phyloP scores from a whole-genome alignment of 1,284 basidiomycete species.

The Butyriboletus appendiculatus region DNA sequence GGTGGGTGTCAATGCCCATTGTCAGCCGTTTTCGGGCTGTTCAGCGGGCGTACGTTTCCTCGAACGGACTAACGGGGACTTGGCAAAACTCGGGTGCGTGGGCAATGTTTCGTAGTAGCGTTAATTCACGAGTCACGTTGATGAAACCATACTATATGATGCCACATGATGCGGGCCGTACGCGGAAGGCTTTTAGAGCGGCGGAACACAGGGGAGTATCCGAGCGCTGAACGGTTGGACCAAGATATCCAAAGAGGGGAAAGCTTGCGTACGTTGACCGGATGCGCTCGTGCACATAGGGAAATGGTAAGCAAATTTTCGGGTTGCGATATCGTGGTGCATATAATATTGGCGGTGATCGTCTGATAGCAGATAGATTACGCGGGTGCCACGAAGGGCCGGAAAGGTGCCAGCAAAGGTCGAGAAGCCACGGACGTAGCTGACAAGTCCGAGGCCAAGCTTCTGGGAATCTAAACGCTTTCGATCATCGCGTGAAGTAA shows the following conservation, averaged over 20 bases:
- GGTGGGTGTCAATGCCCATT: constrained; percentile 7
- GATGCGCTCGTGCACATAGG: constrained; percentile 20
- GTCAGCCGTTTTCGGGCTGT: constrained; percentile 6
- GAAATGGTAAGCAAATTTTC: constrained; percentile 18
- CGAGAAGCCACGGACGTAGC: constrained; percentile 37
- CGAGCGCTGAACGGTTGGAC: constrained; percentile 16
- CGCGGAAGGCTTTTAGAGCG: constrained; percentile 22
- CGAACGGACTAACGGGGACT: constrained; percentile 17
- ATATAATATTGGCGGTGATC: constrained; percentile 26
- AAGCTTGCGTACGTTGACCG: constrained; percentile 19
- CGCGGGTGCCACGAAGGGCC: constrained; percentile 32
- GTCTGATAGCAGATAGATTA: constrained; percentile 22
- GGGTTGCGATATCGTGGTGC: constrained; percentile 9
- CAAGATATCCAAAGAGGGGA: constrained; percentile 27
- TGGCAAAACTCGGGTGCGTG: constrained; percentile 19
- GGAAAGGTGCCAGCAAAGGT: constrained; percentile 19
- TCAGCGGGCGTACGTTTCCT: constrained; percentile 3
- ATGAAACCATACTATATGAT: constrained; percentile 11
- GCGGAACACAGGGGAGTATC: constrained; percentile 23
- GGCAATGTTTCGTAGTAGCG: constrained; percentile 14
- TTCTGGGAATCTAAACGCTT: constrained; percentile 32
- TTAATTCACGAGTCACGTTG: constrained; percentile 17
- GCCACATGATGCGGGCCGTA: constrained; percentile 24
- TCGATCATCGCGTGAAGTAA: constrained; percentile 31
- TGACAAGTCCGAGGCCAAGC: constrained; percentile 35